These are phyloP conservation scores for Oemleria cerasiformis DNA, from an alignment of 306 rosid genomes.

Conservation along the genomic window DNA sequence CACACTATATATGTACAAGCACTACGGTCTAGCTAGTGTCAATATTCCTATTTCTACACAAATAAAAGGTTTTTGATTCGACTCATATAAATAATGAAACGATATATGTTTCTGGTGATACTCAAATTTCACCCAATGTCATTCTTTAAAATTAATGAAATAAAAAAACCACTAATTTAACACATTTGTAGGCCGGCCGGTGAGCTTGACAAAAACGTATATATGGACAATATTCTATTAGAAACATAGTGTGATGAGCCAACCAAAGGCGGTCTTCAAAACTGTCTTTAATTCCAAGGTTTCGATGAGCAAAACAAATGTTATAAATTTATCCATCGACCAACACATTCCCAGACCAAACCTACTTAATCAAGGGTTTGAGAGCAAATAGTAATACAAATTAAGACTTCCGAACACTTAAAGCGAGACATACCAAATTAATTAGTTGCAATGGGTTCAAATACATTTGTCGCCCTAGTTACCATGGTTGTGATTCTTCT, in stretches of 20 bases:
- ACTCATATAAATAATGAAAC: too few species aligned
- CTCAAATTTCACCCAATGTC: too few species aligned
- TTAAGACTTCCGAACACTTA: neutral
- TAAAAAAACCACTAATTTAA: too few species aligned
- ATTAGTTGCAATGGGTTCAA: slow-evolving; percentile 2
- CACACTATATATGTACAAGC: too few species aligned
- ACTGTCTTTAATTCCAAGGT: neutral
- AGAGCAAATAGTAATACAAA: neutral
- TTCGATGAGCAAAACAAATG: neutral
- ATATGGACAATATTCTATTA: neutral
- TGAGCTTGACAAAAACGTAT: too few species aligned
- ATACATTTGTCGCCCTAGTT: neutral
- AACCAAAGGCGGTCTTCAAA: slow-evolving; percentile 10
- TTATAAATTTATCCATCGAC: slow-evolving; percentile 2
- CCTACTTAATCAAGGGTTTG: too few species aligned
- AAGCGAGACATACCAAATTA: neutral
- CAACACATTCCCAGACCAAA: neutral
- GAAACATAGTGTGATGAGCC: neutral
- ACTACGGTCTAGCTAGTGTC: too few species aligned
- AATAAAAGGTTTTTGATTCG: too few species aligned
- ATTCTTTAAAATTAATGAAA: too few species aligned
- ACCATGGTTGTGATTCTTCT: slow-evolving; percentile 9
- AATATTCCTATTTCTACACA: too few species aligned
- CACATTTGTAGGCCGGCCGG: neutral
- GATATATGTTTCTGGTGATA: too few species aligned